Evolutionary conservation across 148 eudicot genomes (phyloP), one percentile per base, ranked within the genome.

Genomic region (Arbutus unedo): DNA sequence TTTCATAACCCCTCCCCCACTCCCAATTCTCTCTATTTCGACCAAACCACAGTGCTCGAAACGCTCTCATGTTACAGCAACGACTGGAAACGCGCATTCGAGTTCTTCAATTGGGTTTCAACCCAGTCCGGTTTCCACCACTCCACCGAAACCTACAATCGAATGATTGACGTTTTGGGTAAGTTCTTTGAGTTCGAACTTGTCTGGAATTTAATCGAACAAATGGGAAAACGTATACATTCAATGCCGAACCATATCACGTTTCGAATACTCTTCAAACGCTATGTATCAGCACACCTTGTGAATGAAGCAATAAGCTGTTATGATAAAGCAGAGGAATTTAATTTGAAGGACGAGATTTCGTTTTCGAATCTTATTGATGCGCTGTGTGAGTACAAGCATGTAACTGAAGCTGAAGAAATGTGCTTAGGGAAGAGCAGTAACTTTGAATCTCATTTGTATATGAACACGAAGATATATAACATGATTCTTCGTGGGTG

Each of bases 401-500:
- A 96, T 88, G 99, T 96, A 44, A 44, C 90, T 59, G 98, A 96
- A 81, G 99, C 99, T 6, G 98, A 94, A 79, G 97, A 93, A 59
- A 86, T 96, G 80, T 94, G 94, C 86, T 84, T 90, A 41, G 85
- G 86, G 44, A 83, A 81, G 74, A 78, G 23, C 19, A 53, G 8
- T 67, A 51, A 50, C n/a, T 64, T 84, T 41, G 45, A 49, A 62
- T 55, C 66, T 18, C 44, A 84, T 84, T 82, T 89, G 79, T 77
- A 71, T 64, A 83, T 84, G 41, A 85, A 89, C 84, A 90, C 94
- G 0, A 94, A 93, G 76, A 86, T 93, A 25, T 89, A 89, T 79
- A 94, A 96, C 84, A 94, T 96, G 87, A 91, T 96, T 84, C 89
- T 96, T 78, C 91, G 98, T 0, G 98, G 99, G 84, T 96, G 93